These are phyloP conservation scores for Terana coerulea DNA, from an alignment of 768 basidiomycete genomes.

Conservation along the genomic window DNA sequence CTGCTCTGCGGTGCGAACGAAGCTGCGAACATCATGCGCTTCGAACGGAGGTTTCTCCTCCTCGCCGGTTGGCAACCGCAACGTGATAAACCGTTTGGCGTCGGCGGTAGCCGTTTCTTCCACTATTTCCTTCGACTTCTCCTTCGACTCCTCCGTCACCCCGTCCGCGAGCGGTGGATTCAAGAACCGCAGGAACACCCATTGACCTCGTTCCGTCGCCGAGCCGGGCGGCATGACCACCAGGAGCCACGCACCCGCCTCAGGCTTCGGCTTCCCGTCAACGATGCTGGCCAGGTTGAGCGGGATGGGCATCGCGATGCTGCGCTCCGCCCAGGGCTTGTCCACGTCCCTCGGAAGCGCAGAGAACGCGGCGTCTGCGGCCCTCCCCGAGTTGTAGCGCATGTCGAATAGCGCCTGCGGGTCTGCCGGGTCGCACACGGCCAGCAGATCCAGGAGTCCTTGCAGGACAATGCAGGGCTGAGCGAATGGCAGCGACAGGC, in stretches of 20 bases:
- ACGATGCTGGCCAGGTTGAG: background rate
- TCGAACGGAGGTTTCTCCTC: background rate
- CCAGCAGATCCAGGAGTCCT: conserved; percentile 12
- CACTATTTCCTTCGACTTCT: too few species aligned
- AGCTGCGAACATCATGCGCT: conserved; percentile 15
- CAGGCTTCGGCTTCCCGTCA: background rate
- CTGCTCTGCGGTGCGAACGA: conserved; percentile 21
- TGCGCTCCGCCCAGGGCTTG: conserved; percentile 19
- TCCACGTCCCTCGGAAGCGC: conserved; percentile 12
- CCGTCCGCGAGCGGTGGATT: too few species aligned
- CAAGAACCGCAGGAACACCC: too few species aligned
- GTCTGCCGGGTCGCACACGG: conserved; percentile 7
- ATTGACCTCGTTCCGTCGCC: background rate
- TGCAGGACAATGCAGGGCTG: conserved; percentile 26
- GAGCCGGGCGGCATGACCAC: background rate
- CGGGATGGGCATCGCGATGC: conserved; percentile 12
- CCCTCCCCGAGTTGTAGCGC: background rate
- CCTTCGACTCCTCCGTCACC: too few species aligned
- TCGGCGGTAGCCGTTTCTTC: too few species aligned
- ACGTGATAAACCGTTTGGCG: too few species aligned
- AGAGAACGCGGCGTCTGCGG: conserved; percentile 13
- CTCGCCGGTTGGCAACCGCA: background rate
- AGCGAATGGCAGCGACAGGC: conserved; percentile 24
- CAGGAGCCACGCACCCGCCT: background rate
- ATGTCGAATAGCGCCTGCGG: background rate